phyloP scores from a whole-genome alignment of 257 asterid species.

The Hygrophila difformis region DNA sequence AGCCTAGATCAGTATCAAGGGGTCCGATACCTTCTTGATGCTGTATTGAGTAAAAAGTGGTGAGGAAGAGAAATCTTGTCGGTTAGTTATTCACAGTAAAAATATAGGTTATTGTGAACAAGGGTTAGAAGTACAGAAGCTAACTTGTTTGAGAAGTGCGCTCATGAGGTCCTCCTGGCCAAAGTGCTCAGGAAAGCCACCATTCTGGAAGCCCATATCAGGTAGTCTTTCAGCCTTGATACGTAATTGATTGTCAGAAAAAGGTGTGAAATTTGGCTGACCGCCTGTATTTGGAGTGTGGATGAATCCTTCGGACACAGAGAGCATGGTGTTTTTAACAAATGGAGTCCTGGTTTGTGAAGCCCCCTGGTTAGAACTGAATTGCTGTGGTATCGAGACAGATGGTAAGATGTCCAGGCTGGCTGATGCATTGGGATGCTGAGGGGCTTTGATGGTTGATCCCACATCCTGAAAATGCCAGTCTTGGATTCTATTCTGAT shows the following conservation, averaged over 20 bases:
- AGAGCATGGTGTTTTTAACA: slow-evolving; percentile 20
- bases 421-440: slow-evolving; percentile 27
- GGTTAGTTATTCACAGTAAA: not conserved
- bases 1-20: slow-evolving; percentile 57
- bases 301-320: slow-evolving; percentile 20
- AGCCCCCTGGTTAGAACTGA: slow-evolving; percentile 27
- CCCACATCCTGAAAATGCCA: slow-evolving; percentile 49
- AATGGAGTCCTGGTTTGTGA: slow-evolving; percentile 23
- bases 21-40: slow-evolving; percentile 58
- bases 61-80: not conserved
- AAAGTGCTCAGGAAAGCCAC: slow-evolving; percentile 31
- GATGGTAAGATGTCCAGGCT: slow-evolving; percentile 28
- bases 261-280: slow-evolving; percentile 20
- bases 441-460: slow-evolving; percentile 28
- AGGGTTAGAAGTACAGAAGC: slow-evolving; percentile 4
- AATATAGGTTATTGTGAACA: not conserved
- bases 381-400: slow-evolving; percentile 30
- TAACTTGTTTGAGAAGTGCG: slow-evolving; percentile 62
- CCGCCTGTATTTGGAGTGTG: slow-evolving; percentile 21
- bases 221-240: slow-evolving; percentile 47
- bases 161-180: slow-evolving; percentile 85
- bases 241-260: slow-evolving; percentile 31
- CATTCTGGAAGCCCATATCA: slow-evolving; percentile 34
- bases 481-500: slow-evolving; percentile 38
- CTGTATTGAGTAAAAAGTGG: not conserved